Conservation (phyloP, 441 rosid species). For the Aleurites moluccanus region DNA sequence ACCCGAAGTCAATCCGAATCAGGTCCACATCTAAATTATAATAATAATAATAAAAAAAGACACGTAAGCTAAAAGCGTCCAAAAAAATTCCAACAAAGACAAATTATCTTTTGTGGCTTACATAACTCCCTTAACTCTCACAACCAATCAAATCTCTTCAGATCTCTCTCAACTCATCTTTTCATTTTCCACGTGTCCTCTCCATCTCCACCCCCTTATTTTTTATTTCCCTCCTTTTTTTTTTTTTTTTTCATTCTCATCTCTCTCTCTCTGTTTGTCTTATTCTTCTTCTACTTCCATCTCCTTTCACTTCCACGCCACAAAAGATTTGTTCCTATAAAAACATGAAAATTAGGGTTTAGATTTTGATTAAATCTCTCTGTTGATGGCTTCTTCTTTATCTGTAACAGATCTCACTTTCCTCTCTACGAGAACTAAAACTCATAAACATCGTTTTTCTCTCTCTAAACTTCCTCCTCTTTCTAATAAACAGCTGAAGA, state of each 20-base stretch:
- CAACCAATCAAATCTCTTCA: conserved; percentile 42
- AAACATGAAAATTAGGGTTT: conserved; percentile 35
- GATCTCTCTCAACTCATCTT: conserved; percentile 33
- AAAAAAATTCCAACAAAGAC: background rate
- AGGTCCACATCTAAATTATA: too few species aligned
- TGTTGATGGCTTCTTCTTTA: conserved; percentile 41
- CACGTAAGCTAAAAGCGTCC: conserved; percentile 30
- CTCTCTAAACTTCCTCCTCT: conserved; percentile 30
- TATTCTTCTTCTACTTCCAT: background rate
- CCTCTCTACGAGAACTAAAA: conserved; percentile 31
- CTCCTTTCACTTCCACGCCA: background rate
- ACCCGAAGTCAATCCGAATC: too few species aligned
- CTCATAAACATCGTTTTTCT: conserved; percentile 32
- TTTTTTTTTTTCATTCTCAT: background rate
- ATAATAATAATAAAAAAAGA: background rate
- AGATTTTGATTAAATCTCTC: background rate
- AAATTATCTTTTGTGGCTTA: conserved; percentile 24
- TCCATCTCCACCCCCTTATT: conserved; percentile 45
- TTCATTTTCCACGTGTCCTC: conserved; percentile 58
- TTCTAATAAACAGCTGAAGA: conserved; percentile 24
- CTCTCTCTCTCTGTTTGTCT: conserved; percentile 9
- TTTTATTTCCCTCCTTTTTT: conserved; percentile 22
- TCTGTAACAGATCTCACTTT: conserved; percentile 52
- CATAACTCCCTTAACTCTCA: background rate
- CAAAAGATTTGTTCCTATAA: background rate